Evolutionary conservation across 164 flowering plant species (phyloP).

Genomic region (Nymphaea colorata): DNA sequence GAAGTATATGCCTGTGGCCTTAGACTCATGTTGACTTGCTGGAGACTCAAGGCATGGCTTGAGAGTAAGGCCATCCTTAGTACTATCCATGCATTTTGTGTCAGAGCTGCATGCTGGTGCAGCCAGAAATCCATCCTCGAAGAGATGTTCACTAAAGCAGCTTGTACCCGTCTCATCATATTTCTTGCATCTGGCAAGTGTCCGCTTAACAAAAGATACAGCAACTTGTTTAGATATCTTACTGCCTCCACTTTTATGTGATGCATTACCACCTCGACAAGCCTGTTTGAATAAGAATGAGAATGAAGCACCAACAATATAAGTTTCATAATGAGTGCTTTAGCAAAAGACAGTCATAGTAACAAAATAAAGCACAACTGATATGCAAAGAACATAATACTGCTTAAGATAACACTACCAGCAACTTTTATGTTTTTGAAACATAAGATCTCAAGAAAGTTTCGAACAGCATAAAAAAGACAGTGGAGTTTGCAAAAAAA

Average conservation of each 20-base stretch:
- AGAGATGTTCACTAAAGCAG: slow-evolving; percentile 47
- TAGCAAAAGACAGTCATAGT: neutral
- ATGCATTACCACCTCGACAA: slow-evolving; percentile 28
- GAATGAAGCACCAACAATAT: neutral
- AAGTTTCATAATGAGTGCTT: neutral
- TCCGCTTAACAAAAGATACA: slow-evolving; percentile 53
- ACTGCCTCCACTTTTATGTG: slow-evolving; percentile 28
- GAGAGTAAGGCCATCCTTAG: slow-evolving; percentile 24
- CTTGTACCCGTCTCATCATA: slow-evolving; percentile 51
- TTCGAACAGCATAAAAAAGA: too few relatives aligned
- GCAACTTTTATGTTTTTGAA: too few relatives aligned
- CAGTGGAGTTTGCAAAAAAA: too few relatives aligned
- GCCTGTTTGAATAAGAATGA: slow-evolving; percentile 26
- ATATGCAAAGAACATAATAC: too few relatives aligned
- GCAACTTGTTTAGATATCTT: slow-evolving; percentile 63
- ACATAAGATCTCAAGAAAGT: too few relatives aligned
- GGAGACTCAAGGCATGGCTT: slow-evolving; percentile 22
- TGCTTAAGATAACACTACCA: too few relatives aligned
- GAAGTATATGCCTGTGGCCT: slow-evolving; percentile 27
- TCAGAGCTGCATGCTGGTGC: slow-evolving; percentile 22
- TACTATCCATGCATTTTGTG: slow-evolving; percentile 22
- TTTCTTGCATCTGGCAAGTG: slow-evolving; percentile 44
- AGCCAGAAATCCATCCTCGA: slow-evolving; percentile 37
- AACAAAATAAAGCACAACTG: neutral
- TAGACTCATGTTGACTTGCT: slow-evolving; percentile 23